Base-by-base conservation (phyloP, 1,284 basidiomycete species). In the Nidula niveotomentosa region DNA sequence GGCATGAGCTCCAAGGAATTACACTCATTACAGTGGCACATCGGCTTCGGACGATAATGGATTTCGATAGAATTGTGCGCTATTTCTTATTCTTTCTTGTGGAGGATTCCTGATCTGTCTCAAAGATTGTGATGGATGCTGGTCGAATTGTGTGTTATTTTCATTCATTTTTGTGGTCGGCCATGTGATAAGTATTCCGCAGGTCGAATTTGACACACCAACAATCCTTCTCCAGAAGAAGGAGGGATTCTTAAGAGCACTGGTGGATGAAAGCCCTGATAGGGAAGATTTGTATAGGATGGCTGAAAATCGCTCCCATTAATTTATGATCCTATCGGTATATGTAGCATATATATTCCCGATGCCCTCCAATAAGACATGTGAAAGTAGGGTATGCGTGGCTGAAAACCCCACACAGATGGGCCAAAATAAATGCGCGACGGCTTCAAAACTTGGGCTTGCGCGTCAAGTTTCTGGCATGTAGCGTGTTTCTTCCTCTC, bases 401-500 rank as follows among this genome's bases (percentile, higher is more conserved):
- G 23, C 5, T 23, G 23, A 23, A 23, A 23, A 23, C 5, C 23
- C 23, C 23, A 23, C 23, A 23, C 23, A 23, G 5, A 23, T 23
- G 23, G 5, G 23, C 23, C 5, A 5, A 5, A 23, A 23, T 23
- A 23, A 23, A 23, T 5, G 23, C 23, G 23, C 23, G 23, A 23
- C 5, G 23, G 23, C 23, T 23, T 23, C 39, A 53, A 35, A 53
- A 92, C 71, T 91, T 92, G 45, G 74, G 75, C 60, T 79, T 83
- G 60, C 86, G 78, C 56, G 77, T 66, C 10, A 81, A 81, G 58
- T 84, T 81, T 74, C 85, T 92, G 59, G 83, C 83, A 56, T 80
- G 82, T 10, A 91, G 76, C 8, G 90, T 93, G 52, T 88, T 89
- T 57, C 83, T 80, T 8, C 93, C 93, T 65, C 79, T 86, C 46